These are phyloP conservation scores for Aspergillus sp. DNA, from an alignment of 2,329 filamentous ascomycete species.

Conservation along the genomic window DNA sequence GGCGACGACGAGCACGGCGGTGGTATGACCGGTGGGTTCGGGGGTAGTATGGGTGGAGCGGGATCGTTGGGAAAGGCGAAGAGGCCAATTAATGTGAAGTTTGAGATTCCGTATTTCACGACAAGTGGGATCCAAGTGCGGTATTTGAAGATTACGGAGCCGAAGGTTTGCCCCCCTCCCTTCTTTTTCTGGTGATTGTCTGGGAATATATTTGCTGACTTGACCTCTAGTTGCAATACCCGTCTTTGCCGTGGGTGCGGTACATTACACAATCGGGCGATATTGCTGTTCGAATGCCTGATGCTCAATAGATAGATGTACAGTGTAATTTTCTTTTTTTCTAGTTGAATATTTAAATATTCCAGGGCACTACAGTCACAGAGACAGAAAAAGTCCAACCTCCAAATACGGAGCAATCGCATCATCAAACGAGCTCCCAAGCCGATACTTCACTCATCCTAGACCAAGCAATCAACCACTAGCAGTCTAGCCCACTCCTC, in stretches of 20 bases:
- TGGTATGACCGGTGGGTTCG: constrained; percentile 96
- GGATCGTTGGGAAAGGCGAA: constrained; percentile 76
- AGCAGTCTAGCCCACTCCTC: constrained; percentile 8
- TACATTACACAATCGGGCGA: constrained; percentile 98
- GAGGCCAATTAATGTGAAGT: constrained; percentile 96
- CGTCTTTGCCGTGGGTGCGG: constrained; percentile 91
- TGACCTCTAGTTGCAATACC: constrained; percentile 76
- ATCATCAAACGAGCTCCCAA: constrained; percentile 21
- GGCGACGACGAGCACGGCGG: constrained; percentile 93
- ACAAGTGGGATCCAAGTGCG: constrained; percentile 97
- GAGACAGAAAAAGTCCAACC: constrained; percentile 29
- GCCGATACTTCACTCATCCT: constrained; percentile 8
- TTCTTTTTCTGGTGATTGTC: too few relatives aligned
- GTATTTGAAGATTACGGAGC: constrained; percentile 98
- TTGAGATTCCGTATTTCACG: constrained; percentile 99
- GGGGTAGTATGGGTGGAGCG: constrained; percentile 91
- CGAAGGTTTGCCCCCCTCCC: constrained; percentile 63
- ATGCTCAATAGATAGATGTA: constrained; percentile 58
- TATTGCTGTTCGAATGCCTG: constrained; percentile 90
- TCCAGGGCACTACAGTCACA: neutral
- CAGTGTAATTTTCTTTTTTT: neutral
- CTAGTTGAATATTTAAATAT: neutral
- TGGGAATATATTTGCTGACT: neutral
- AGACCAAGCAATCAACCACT: constrained; percentile 5
- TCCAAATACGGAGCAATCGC: constrained; percentile 28